phyloP scores from a whole-genome alignment of 805 yeast genomes.

The Kregervanrija fluxuum region DNA sequence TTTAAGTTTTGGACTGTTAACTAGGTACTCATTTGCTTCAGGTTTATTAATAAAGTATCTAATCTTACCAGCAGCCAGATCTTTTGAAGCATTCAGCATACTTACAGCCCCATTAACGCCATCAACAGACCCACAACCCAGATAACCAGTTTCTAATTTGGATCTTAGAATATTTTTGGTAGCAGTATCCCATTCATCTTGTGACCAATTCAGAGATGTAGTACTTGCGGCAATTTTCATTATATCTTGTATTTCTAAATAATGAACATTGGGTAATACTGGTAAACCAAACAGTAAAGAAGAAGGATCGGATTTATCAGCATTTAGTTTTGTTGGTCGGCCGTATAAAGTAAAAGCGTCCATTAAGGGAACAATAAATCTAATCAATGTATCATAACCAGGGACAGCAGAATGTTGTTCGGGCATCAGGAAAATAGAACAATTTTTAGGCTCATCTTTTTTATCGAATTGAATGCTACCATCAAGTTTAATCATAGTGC shows the following conservation, averaged over 20 bases:
- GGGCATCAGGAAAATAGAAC: slow-evolving; percentile 75
- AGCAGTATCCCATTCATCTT: slow-evolving; percentile 50
- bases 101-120: slow-evolving; percentile 53
- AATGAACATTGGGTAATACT: slow-evolving; percentile 69
- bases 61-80: slow-evolving; percentile 19
- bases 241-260: slow-evolving; percentile 58
- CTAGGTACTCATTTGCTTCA: slow-evolving; percentile 6
- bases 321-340: slow-evolving; percentile 66
- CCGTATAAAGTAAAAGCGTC: slow-evolving; percentile 79
- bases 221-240: slow-evolving; percentile 31
- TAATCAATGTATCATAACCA: slow-evolving; percentile 76
- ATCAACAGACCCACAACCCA: slow-evolving; percentile 68
- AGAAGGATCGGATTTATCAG: slow-evolving; percentile 58
- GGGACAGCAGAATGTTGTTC: slow-evolving; percentile 75
- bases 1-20: slow-evolving; percentile 6
- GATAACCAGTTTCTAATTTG: slow-evolving; percentile 54
- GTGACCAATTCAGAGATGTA: slow-evolving; percentile 40
- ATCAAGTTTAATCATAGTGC: slow-evolving; percentile 84
- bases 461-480: slow-evolving; percentile 63
- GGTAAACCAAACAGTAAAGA: slow-evolving; percentile 80
- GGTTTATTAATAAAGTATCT: slow-evolving; percentile 13
- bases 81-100: slow-evolving; percentile 17
- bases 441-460: slow-evolving; percentile 43
- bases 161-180: slow-evolving; percentile 49
- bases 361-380: slow-evolving; percentile 67